Evolutionary conservation across 352 stramenopile genomes (phyloP), one percentile per base, ranked within the genome.

Genomic region (Pythium aphanidermatum): DNA sequence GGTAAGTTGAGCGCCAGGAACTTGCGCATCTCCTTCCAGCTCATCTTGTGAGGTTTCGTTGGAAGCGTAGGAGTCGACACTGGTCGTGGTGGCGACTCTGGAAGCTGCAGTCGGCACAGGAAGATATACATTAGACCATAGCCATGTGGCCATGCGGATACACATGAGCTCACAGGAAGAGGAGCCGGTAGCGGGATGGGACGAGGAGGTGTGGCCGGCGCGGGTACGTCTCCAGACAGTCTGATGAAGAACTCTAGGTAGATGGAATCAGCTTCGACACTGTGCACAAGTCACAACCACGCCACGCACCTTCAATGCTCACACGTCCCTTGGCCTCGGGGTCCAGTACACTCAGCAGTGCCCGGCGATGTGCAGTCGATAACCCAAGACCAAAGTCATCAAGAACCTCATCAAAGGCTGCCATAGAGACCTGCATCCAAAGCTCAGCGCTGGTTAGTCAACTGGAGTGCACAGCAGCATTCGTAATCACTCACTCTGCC

Each of bases 211-310:
- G 27, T 11, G 5, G 35, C 4, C 5, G 5, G 30, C n/a, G 60
- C 20, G 69, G 50, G 41, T 82, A 80, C 16, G 30, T 86, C 74
- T 20, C 75, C 76, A 31, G 64, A 83, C 24, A 88, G 60, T 29
- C 84, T 86, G 48, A 83, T 66, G 36, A 90, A 87, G 36, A 87
- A 90, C 44, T 86, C 77, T 90, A 37, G n/a, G n/a, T n/a, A n/a
- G n/a, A n/a, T n/a, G n/a, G n/a, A n/a, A n/a, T n/a, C n/a, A n/a
- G n/a, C n/a, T n/a, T n/a, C n/a, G n/a, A n/a, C n/a, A n/a, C n/a
- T n/a, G n/a, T n/a, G n/a, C n/a, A n/a, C n/a, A n/a, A n/a, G n/a
- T n/a, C n/a, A n/a, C n/a, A n/a, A n/a, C n/a, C n/a, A n/a, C 10
- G 37, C 13, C 28, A 58, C 34, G 10, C 19, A 86, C 79, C 79